Evolutionary conservation across 495 filamentous ascomycete genomes (phyloP), one percentile per base, ranked within the genome.

Genomic region (Penicillium salamii): DNA sequence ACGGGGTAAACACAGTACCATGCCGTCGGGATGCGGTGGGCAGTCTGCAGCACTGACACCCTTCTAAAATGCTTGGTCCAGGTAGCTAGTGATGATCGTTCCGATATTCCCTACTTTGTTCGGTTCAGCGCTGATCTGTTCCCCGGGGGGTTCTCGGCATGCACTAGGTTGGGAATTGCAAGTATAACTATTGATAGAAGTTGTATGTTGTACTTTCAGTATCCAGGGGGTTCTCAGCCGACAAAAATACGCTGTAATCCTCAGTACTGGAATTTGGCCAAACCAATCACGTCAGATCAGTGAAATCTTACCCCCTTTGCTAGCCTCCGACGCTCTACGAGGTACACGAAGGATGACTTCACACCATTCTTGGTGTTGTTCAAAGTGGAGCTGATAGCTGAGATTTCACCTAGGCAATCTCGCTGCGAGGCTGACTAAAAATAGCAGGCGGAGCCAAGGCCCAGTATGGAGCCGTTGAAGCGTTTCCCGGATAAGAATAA

Each of bases 1-100:
- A n/a, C n/a, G n/a, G n/a, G n/a, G n/a, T n/a, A n/a, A n/a, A n/a
- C n/a, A n/a, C n/a, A n/a, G 15, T 43, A 36, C 44, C 38, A 19
- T 3, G 31, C 28, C 14, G 21, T 15, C n/a, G 1, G 37, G 29
- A 20, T 36, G 12, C 26, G 21, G 15, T 26, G 19, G 33, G 42
- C 28, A 31, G 37, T 43, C 37, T 17, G 28, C 46, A 49, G 15
- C 17, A 20, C 31, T 53, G 32, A 38, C 38, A 37, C 20, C 32
- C 7, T 35, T 24, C 32, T 26, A 18, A 34, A 52, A 55, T 52
- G 49, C 58, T 58, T 55, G 45, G 46, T 32, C 48, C 38, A 19
- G 31, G 14, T 41, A 17, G 45, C 46, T 49, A 49, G 24, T 47
- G 46, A 54, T 29, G 51, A 58, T 54, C 48, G 26, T 33, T 53